A percentile compares a stretch with the other conserved stretches of the same genome.
Conservation (phyloP, 441 rosid species). For the Pelargonium cotyledonis region DNA sequence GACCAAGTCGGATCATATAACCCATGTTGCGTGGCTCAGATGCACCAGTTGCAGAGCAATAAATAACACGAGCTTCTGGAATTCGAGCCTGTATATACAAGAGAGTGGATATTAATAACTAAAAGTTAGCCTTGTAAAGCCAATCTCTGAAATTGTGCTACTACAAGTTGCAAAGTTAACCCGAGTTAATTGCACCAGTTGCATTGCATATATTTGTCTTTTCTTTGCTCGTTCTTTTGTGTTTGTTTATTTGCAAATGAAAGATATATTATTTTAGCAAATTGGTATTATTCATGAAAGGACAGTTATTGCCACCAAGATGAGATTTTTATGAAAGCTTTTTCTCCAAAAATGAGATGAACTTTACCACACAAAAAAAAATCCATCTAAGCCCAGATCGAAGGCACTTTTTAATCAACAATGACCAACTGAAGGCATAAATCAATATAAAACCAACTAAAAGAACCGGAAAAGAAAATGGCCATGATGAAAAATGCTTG, state of each 20-base stretch:
- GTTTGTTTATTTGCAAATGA: neutral
- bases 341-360: no score
- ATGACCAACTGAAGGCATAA: neutral
- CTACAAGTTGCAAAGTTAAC: constrained; percentile 12
- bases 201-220: neutral
- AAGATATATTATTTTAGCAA: neutral
- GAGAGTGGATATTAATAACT: constrained; percentile 23
- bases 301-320: neutral
- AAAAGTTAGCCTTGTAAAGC: constrained; percentile 20
- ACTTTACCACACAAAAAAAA: no score
- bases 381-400: neutral
- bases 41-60: constrained; percentile 99
- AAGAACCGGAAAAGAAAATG: neutral
- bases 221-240: neutral
- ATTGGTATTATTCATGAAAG: neutral
- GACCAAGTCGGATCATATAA: constrained; percentile 99
- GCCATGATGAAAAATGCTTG: neutral
- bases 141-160: constrained; percentile 16
- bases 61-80: constrained; percentile 91
- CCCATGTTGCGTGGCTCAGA: constrained; percentile 99
- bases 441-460: neutral
- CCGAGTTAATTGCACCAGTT: neutral
- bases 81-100: constrained; percentile 72
- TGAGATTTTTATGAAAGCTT: no score
- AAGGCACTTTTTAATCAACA: neutral